Conservation (phyloP, 768 basidiomycete species). For the Pilatotrama ljubarskyi region DNA sequence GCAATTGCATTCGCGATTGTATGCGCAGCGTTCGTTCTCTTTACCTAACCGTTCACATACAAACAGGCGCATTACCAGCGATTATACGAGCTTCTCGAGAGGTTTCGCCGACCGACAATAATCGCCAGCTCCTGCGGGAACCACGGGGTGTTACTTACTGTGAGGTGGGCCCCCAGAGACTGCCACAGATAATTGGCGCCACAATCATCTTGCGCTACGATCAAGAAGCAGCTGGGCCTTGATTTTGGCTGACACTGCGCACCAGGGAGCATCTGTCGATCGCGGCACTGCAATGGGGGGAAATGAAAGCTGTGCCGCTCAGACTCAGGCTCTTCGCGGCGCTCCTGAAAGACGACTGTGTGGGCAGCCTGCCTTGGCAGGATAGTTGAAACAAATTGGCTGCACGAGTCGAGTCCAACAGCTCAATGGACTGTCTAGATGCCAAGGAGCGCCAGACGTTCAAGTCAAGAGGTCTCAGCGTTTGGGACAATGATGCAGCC, state of each 20-base stretch:
- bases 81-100: not conserved
- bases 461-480: too few relatives aligned
- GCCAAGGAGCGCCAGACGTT: too few relatives aligned
- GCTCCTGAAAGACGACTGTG: too few relatives aligned
- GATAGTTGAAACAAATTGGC: too few relatives aligned
- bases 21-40: too few relatives aligned
- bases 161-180: constrained; percentile 5
- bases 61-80: not conserved
- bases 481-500: too few relatives aligned
- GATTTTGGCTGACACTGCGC: constrained; percentile 15
- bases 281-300: constrained; percentile 12
- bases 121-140: not conserved
- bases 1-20: too few relatives aligned
- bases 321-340: not conserved
- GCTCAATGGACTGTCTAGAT: too few relatives aligned
- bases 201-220: not conserved
- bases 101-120: not conserved
- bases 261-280: constrained; percentile 14
- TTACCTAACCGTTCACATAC: too few relatives aligned
- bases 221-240: not conserved
- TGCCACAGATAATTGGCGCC: not conserved
- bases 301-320: constrained; percentile 14
- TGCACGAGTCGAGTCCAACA: too few relatives aligned
- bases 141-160: not conserved
- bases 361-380: not conserved